Percentiles rank a stretch among this genome's conserved stretches.
Evolutionary conservation across 495 filamentous ascomycete genomes (phyloP).

Genomic region (Poronia punctata): DNA sequence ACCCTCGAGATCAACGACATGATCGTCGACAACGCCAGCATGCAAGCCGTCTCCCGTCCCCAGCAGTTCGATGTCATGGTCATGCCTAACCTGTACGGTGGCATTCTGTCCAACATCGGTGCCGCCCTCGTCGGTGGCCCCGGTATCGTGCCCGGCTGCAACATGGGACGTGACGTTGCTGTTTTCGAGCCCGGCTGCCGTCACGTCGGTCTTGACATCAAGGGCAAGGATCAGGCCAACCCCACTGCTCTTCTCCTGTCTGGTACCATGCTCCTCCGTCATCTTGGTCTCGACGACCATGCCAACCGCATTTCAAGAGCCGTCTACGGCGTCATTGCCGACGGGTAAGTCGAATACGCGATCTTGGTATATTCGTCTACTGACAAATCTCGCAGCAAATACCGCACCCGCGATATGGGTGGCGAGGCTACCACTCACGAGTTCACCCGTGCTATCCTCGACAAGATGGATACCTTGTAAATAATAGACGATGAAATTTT

Average conservation of each 20-base stretch:
- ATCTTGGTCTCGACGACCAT: slow-evolving; percentile 93
- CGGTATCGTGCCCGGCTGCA: slow-evolving; percentile 95
- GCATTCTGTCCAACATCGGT: slow-evolving; percentile 97
- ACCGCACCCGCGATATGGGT: slow-evolving; percentile 90
- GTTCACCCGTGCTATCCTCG: slow-evolving; percentile 87
- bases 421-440: slow-evolving; percentile 83
- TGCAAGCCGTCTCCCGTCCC: slow-evolving; percentile 92
- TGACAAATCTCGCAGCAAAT: slow-evolving; percentile 51
- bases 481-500: no score
- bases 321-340: slow-evolving; percentile 90
- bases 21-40: slow-evolving; percentile 99
- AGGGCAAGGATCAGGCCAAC: slow-evolving; percentile 98
- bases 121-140: slow-evolving; percentile 97
- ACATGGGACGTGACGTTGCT: slow-evolving; percentile 97
- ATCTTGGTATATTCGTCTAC: slow-evolving; percentile 6
- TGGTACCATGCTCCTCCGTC: slow-evolving; percentile 91
- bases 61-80: slow-evolving; percentile 99
- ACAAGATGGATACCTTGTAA: slow-evolving; percentile 72
- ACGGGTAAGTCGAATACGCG: slow-evolving; percentile 92
- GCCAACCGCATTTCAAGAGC: slow-evolving; percentile 97
- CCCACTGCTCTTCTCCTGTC: slow-evolving; percentile 92
- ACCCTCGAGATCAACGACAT: slow-evolving; percentile 93
- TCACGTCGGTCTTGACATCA: slow-evolving; percentile 97
- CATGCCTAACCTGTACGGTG: slow-evolving; percentile 99
- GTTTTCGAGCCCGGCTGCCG: slow-evolving; percentile 98